Percentiles rank a stretch among this genome's conserved stretches.
These are phyloP conservation scores for Pichia phayaonensis DNA, from an alignment of 805 yeast genomes.

Conservation along the genomic window DNA sequence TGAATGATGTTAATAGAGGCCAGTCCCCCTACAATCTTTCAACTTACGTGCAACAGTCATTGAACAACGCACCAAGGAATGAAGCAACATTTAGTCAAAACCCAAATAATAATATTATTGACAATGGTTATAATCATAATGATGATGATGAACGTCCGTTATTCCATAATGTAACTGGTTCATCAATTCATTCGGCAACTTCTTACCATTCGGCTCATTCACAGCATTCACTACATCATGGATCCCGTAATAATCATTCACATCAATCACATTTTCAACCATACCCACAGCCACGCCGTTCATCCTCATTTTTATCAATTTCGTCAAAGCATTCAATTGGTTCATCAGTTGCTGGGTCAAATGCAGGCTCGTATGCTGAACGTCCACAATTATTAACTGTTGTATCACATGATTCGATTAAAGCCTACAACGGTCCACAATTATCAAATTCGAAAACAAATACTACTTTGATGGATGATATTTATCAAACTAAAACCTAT, in stretches of 20 bases:
- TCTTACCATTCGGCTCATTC: slow-evolving; percentile 15
- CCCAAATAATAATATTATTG: background rate
- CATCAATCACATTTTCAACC: slow-evolving; percentile 23
- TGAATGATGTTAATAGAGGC: too few species aligned
- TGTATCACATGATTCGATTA: slow-evolving; percentile 18
- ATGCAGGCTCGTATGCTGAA: slow-evolving; percentile 16
- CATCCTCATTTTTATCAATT: slow-evolving; percentile 20
- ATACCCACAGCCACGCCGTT: slow-evolving; percentile 17
- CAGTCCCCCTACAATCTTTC: too few species aligned
- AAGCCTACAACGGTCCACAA: slow-evolving; percentile 14
- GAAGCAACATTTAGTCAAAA: too few species aligned
- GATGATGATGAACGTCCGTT: slow-evolving; percentile 2
- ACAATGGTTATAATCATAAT: background rate
- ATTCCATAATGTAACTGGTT: slow-evolving; percentile 21
- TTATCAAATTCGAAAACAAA: slow-evolving; percentile 27
- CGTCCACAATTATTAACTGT: slow-evolving; percentile 22
- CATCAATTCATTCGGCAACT: slow-evolving; percentile 21
- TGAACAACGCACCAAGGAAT: too few species aligned
- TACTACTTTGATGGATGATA: slow-evolving; percentile 28
- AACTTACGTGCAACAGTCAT: too few species aligned
- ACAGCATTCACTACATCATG: slow-evolving; percentile 4
- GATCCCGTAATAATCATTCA: slow-evolving; percentile 11
- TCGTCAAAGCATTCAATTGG: slow-evolving; percentile 22
- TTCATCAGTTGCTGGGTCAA: slow-evolving; percentile 22
- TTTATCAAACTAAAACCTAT: slow-evolving; percentile 26